These are phyloP conservation scores for Drechslerella coelobrocha DNA, from an alignment of 2,329 filamentous ascomycete genomes.

Conservation along the genomic window DNA sequence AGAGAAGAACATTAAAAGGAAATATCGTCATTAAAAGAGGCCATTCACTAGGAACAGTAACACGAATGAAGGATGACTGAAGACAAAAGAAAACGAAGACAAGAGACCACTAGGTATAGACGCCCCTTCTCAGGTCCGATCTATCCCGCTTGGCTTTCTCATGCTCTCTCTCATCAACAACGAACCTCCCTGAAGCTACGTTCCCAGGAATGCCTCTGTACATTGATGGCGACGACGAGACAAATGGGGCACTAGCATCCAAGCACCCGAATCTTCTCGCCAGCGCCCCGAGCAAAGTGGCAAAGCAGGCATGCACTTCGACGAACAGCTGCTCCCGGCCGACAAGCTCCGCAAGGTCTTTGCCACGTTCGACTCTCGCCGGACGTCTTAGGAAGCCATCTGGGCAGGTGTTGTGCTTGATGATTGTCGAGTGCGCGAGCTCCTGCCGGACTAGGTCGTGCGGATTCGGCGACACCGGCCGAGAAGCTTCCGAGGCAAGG, in stretches of 20 bases:
- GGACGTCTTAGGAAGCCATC: slow-evolving; percentile 66
- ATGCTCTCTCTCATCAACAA: slow-evolving; percentile 30
- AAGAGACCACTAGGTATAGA: slow-evolving; percentile 21
- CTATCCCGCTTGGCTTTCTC: slow-evolving; percentile 28
- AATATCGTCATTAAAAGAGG: slow-evolving; percentile 22
- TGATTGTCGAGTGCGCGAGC: slow-evolving; percentile 65
- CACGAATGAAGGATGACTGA: slow-evolving; percentile 1
- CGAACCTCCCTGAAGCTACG: slow-evolving; percentile 35
- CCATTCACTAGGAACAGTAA: neutral
- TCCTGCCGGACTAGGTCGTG: slow-evolving; percentile 58
- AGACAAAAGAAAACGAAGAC: neutral
- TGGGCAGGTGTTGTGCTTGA: slow-evolving; percentile 60
- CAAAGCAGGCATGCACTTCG: slow-evolving; percentile 70
- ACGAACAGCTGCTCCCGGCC: slow-evolving; percentile 73
- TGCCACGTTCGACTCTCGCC: slow-evolving; percentile 66
- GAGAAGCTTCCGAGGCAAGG: slow-evolving; percentile 65
- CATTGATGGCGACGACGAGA: slow-evolving; percentile 19
- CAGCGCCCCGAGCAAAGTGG: slow-evolving; percentile 63
- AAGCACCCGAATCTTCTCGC: slow-evolving; percentile 54
- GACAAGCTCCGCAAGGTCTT: slow-evolving; percentile 70
- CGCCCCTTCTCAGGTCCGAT: slow-evolving; percentile 32
- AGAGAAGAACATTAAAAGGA: slow-evolving; percentile 31
- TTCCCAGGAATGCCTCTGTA: slow-evolving; percentile 41
- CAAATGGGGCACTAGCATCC: slow-evolving; percentile 43
- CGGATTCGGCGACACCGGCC: slow-evolving; percentile 55